phyloP scores from a whole-genome alignment of 2,329 filamentous ascomycete genomes.

The Penicillium sclerotiorum region DNA sequence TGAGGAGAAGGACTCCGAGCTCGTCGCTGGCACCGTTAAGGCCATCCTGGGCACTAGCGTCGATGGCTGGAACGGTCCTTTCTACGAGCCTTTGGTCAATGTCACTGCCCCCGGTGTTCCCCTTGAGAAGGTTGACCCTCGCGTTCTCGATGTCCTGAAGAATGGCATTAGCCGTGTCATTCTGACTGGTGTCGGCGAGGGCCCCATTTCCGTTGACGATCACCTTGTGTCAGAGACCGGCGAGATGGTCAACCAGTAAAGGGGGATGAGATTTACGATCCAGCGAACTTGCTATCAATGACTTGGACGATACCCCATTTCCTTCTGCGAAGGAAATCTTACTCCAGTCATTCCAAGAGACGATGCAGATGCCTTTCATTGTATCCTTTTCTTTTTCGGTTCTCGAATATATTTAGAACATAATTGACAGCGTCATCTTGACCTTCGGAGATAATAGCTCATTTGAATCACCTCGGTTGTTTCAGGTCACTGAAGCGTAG shows the following conservation, averaged over 20 bases:
- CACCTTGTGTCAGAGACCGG: constrained; percentile 72
- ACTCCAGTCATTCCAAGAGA: constrained; percentile 15
- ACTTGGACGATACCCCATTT: constrained; percentile 27
- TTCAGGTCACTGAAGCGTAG: no score
- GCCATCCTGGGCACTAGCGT: constrained; percentile 67
- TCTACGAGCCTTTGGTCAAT: constrained; percentile 57
- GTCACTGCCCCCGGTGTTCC: constrained; percentile 53
- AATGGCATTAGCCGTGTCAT: constrained; percentile 87
- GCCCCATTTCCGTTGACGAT: constrained; percentile 77
- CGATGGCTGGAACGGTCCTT: constrained; percentile 59
- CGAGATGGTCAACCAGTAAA: constrained; percentile 40
- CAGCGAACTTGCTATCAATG: constrained; percentile 13
- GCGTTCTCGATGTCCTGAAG: constrained; percentile 66
- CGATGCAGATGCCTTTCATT: constrained; percentile 20
- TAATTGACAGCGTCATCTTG: constrained; percentile 10
- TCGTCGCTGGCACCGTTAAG: constrained; percentile 79
- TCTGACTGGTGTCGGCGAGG: constrained; percentile 86
- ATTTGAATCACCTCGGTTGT: background rate
- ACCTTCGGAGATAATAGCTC: background rate
- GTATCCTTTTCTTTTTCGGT: constrained; percentile 13
- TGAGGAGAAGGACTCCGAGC: constrained; percentile 72
- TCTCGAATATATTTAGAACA: constrained; percentile 14
- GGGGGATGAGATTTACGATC: constrained; percentile 14
- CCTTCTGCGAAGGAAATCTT: constrained; percentile 16
- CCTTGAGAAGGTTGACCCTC: constrained; percentile 61